These are phyloP conservation scores for Triglochin maritima DNA, from an alignment of 106 monocot species.

Conservation along the genomic window DNA sequence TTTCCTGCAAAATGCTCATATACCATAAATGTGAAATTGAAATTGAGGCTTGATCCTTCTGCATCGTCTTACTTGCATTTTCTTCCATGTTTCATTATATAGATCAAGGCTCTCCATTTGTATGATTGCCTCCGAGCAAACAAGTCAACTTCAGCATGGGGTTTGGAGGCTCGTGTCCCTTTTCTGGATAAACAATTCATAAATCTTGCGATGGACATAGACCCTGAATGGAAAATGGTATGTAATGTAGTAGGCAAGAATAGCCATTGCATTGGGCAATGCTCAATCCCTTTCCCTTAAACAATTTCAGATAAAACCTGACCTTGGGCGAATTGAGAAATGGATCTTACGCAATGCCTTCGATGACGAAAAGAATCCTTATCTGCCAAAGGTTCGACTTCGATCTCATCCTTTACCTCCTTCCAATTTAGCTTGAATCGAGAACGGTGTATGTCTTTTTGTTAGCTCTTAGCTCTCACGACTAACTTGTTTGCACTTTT, in stretches of 20 bases:
- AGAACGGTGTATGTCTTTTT: no score
- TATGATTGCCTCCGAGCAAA: slow-evolving; percentile 42
- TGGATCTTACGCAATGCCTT: slow-evolving; percentile 96
- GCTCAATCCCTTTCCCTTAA: background rate
- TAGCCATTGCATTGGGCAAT: no score
- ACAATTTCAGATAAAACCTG: slow-evolving; percentile 51
- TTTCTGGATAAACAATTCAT: slow-evolving; percentile 34
- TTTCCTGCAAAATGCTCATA: background rate
- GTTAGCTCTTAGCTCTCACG: background rate
- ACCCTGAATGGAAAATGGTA: slow-evolving; percentile 50
- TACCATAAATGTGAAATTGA: background rate
- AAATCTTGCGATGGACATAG: slow-evolving; percentile 33
- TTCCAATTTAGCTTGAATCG: background rate
- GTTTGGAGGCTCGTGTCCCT: slow-evolving; percentile 36
- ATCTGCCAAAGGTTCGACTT: slow-evolving; percentile 68
- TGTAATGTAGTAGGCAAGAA: background rate
- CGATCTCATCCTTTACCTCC: background rate
- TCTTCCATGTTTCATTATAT: background rate
- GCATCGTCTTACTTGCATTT: background rate
- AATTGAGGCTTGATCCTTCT: background rate
- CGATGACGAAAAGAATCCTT: slow-evolving; percentile 84
- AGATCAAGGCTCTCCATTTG: slow-evolving; percentile 44
- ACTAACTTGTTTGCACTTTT: background rate
- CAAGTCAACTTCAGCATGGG: slow-evolving; percentile 41
- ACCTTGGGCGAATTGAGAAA: slow-evolving; percentile 89